phyloP scores from a whole-genome alignment of 2,329 filamentous ascomycete genomes.

The Ophiocordyceps camponoti-floridani region DNA sequence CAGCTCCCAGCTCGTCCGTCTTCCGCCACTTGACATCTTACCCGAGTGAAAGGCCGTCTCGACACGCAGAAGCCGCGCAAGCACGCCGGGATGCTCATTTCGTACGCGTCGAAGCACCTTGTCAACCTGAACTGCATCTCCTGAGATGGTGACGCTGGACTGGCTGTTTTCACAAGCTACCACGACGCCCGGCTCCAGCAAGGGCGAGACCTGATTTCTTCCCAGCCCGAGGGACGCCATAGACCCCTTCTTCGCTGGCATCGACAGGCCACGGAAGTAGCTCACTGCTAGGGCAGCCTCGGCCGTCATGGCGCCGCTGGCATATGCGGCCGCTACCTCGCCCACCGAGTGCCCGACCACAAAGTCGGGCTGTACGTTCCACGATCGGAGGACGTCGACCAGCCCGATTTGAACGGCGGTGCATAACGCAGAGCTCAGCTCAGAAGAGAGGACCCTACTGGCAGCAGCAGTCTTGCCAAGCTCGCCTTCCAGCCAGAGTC shows the following conservation, averaged over 20 bases:
- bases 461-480: too few species aligned
- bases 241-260: neutral
- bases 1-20: too few species aligned
- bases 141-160: neutral
- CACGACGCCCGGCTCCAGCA: neutral
- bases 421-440: constrained; percentile 4
- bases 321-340: constrained; percentile 27
- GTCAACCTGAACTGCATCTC: neutral
- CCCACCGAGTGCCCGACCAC: constrained; percentile 26
- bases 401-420: constrained; percentile 28
- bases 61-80: too few species aligned
- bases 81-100: too few species aligned
- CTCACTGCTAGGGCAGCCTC: constrained; percentile 25
- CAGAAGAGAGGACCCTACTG: too few species aligned
- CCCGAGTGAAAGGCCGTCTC: too few species aligned
- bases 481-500: too few species aligned
- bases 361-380: constrained; percentile 15
- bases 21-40: too few species aligned
- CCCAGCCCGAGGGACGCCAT: neutral
- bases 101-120: too few species aligned
- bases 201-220: neutral
- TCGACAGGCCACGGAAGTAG: constrained; percentile 21
- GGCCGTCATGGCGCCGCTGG: constrained; percentile 21
- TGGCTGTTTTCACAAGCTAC: neutral
- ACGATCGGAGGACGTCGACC: constrained; percentile 20